Base-by-base conservation (phyloP, 2,329 filamentous ascomycete species). In the Pleurostoma richardsiae region DNA sequence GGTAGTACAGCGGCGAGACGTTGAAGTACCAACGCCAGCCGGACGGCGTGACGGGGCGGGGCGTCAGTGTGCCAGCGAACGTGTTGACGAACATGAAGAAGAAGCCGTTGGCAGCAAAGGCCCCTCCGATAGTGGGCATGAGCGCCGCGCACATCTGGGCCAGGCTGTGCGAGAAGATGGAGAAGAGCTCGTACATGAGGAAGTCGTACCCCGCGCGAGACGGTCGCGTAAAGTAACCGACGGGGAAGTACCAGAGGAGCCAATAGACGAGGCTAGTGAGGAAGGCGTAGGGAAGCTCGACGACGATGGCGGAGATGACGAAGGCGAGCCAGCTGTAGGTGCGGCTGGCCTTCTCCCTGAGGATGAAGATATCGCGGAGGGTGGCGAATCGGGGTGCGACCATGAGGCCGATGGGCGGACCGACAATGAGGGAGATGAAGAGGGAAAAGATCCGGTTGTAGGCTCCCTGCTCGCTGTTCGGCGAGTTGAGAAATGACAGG, bases 91-190 rank as follows among this genome's bases (percentile, higher is more conserved):
- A 82, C 62, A 90, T 53, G 68, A 91, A 87, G 76, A 91, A 88
- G 71, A 90, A 89, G 1, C 86, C 86, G 4, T 67, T 67, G 50
- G 65, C 68, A 58, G 90, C 89, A 40, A 81, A 82, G 53, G 90
- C 88, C 52, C 89, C 85, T 1, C 85, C 67, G 88, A 90, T 89
- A 38, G 75, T 83, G 0, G 88, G 87, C 0, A 87, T 86, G 63
- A 90, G 90, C 1, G 89, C 87, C 52, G 83, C 87, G 55, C 92
- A 89, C 87, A 86, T 91, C 60, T 90, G 88, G 19, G 86, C 88
- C 86, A 84, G 90, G 53, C 74, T 82, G 29, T 77, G 77, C 61
- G 83, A 78, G 73, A 90, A 91, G 8, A 90, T 64, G 70, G 83
- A 89, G 69, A 90, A 90, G 1, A 91, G 73, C 58, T 91, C 69